Evolutionary conservation across 2,329 filamentous ascomycete species (phyloP), one percentile per base, ranked within the genome.

Genomic region (Phialemoniopsis sp.): DNA sequence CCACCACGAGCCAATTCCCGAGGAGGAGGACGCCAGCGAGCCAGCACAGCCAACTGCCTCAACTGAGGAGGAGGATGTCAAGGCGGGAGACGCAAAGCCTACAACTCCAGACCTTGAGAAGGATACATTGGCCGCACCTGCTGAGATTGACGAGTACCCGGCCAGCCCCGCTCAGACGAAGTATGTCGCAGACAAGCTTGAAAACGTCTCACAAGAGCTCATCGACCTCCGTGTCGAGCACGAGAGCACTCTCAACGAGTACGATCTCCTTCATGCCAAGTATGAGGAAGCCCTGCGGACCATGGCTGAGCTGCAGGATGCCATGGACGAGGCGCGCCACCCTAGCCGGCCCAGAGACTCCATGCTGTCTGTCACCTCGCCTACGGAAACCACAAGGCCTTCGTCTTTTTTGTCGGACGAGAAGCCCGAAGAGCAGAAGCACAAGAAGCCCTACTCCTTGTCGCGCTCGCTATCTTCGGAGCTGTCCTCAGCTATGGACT

Each of bases 391-490:
- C 8, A 26, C 21, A 6, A 75, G 86, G 16, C 85, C 87, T 12
- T 76, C 80, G 40, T 91, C 89, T 74, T 93, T 93, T 82, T 83
- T 93, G 78, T 89, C 82, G 46, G 83, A 89, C 57, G 71, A 74
- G 54, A 82, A 80, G 66, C 79, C 81, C 55, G 84, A 78, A 66
- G 84, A 81, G 58, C 68, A 78, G 60, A 89, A 83, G 67, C 76
- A 82, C 69, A 70, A 66, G 50, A 66, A 70, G 63, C 80, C 80
- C 65, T 74, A 71, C 57, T 87, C 86, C 64, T 90, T 87, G 56
- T 90, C 89, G 69, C 89, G 85, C 62, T 95, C 89, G 56, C 84
- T 96, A 52, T 96, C 89, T 50, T 93, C 89, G 67, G 93, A 97
- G 68, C 78, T 95, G 60, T 95, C 88, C 56, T 95, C 85, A 61